Evolutionary conservation across 805 yeast genomes (phyloP), one percentile per base, ranked within the genome.

Genomic region (Metschnikowia cubensis): DNA sequence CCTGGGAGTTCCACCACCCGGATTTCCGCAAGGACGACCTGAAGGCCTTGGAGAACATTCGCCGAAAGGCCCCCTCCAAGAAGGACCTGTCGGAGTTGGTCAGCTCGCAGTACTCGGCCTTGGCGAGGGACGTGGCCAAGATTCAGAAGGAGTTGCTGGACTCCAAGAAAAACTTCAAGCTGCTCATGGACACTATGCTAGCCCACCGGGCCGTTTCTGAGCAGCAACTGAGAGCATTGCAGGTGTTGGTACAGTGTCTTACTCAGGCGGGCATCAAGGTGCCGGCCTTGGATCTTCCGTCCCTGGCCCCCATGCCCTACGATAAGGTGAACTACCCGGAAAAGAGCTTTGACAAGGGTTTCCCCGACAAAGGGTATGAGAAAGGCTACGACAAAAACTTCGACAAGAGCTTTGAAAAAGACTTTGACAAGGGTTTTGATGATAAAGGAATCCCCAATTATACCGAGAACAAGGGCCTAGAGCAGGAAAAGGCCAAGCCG

Each of bases 1-100:
- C 91, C 18, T 92, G 98, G 97, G 97, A 92, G 66, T 92, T 94
- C 72, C 83, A 84, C 63, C 98, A 94, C 66, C 96, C 97, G 0
- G 89, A 83, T 56, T 94, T 94, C 67, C 80, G 80, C 56, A 80
- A 81, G 33, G 84, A 87, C 66, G 89, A 89, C 62, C 76, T 81
- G 48, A 85, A 82, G n/a, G 82, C 89, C 10, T 74, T 95, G 35
- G 96, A 91, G 45, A 86, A 87, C 56, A 94, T 94, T 63, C 89
- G 88, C 61, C 72, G 97, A 42, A 91, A 91, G 64, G 85, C 85
- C 0, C 87, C 94, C 4, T 73, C 75, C 49, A 82, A 80, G 56
- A 79, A 81, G 59, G 59, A 59, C 10, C 45, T 45, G 20, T 49
- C 32, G 17, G 59, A 55, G 8, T 32, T 42, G 37, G 45, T 38